Percentiles rank a stretch among this genome's conserved stretches.
phyloP scores from a whole-genome alignment of 202 grass and related monocot genomes.

The Panicum hallii region DNA sequence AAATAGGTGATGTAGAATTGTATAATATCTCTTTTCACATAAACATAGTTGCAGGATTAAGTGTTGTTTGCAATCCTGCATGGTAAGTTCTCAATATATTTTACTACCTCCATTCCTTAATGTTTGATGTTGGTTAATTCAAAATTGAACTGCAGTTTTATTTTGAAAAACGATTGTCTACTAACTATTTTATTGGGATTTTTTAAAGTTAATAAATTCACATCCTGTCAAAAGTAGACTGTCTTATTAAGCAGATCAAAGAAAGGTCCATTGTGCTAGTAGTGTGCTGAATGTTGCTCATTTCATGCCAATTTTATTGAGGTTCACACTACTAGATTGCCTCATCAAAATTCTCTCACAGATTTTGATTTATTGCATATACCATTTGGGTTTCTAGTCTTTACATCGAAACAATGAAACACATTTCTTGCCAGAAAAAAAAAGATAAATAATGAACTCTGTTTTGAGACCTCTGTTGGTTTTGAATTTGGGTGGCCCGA shows the following conservation, averaged over 20 bases:
- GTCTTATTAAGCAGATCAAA: not conserved
- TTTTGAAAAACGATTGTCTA: not conserved
- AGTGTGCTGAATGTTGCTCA: not conserved
- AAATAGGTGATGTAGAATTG: not conserved
- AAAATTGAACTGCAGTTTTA: not conserved
- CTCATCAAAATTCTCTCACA: not conserved
- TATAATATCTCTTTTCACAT: constrained; percentile 18
- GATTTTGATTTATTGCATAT: constrained; percentile 17
- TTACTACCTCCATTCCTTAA: not conserved
- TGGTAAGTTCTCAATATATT: not conserved
- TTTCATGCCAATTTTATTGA: not conserved
- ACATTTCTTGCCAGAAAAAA: not conserved
- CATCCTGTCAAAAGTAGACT: not conserved
- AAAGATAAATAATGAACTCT: not conserved
- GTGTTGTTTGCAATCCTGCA: not conserved
- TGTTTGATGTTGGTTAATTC: not conserved
- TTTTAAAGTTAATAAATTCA: not conserved
- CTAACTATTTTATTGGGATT: not conserved
- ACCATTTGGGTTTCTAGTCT: constrained; percentile 1
- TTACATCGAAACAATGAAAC: not conserved
- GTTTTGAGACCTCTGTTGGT: constrained; percentile 5
- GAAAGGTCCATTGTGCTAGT: too few relatives aligned
- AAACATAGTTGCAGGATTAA: not conserved
- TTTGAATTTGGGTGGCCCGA: not conserved
- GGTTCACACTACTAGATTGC: not conserved